A percentile compares a stretch with the other conserved stretches of the same genome.
Conservation (phyloP, 306 rosid species). For the Betula pendula region DNA sequence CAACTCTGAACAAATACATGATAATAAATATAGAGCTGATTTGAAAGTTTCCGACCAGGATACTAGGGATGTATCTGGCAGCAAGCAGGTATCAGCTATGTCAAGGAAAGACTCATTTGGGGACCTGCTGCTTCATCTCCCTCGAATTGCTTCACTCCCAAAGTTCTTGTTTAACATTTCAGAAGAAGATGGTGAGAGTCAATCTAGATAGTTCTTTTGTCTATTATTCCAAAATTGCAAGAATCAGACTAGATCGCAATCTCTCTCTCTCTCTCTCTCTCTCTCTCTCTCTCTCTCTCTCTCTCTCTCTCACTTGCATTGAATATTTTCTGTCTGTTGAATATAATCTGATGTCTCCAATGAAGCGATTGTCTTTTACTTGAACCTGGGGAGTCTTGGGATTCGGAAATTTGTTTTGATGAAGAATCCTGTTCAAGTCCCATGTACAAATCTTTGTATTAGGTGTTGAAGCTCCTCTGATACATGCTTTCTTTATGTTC, state of each 20-base stretch:
- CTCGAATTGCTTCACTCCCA: conserved; percentile 70
- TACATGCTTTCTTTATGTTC: conserved; percentile 5
- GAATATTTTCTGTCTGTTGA: conserved; percentile 11
- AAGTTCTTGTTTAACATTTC: conserved; percentile 72
- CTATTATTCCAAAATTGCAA: conserved; percentile 1
- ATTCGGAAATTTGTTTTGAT: conserved; percentile 66
- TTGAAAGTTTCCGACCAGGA: conserved; percentile 43
- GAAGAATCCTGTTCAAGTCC: conserved; percentile 52
- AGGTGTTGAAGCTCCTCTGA: background rate
- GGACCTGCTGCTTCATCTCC: conserved; percentile 72
- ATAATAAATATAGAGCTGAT: conserved; percentile 28
- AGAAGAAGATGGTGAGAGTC: conserved; percentile 54
- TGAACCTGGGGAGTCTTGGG: conserved; percentile 37
- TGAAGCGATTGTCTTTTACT: conserved; percentile 9
- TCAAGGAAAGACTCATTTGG: conserved; percentile 82
- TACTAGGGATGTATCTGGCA: conserved; percentile 34
- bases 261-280: conserved; percentile 1
- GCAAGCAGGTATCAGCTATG: conserved; percentile 55
- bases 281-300: conserved; percentile 6
- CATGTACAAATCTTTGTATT: conserved; percentile 18
- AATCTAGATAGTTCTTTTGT: conserved; percentile 31
- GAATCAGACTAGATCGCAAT: conserved; percentile 16
- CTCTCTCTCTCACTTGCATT: background rate
- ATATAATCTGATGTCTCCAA: conserved; percentile 9
- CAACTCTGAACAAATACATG: conserved; percentile 21